Evolutionary conservation across 495 filamentous ascomycete genomes (phyloP).

Genomic region (Daldinia concentrica): DNA sequence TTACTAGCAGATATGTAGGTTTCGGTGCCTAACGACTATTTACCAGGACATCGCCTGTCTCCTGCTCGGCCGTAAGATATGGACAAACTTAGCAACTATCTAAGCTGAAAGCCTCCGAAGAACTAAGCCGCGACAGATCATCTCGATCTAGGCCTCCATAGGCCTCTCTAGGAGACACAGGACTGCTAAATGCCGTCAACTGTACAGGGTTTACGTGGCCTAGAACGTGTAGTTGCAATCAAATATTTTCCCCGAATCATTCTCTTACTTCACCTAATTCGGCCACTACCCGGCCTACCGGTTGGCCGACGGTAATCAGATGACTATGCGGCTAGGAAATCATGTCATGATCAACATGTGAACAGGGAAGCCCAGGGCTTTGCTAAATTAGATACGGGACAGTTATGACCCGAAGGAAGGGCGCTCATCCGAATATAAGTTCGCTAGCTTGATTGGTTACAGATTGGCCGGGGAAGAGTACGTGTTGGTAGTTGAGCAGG

Average conservation of each 20-base stretch:
- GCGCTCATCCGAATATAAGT: conserved; percentile 15
- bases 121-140: conserved; percentile 22
- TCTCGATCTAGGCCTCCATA: conserved; percentile 40
- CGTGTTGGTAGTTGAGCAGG: neutral
- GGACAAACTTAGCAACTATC: conserved; percentile 36
- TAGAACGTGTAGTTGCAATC: conserved; percentile 35
- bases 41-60: conserved; percentile 23
- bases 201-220: conserved; percentile 44
- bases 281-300: conserved; percentile 34
- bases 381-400: conserved; percentile 37
- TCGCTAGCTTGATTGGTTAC: conserved; percentile 13
- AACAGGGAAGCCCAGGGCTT: conserved; percentile 30
- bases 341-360: conserved; percentile 39
- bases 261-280: conserved; percentile 36
- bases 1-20: conserved; percentile 12
- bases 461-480: neutral
- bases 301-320: conserved; percentile 27
- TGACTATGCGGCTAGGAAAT: conserved; percentile 29
- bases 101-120: conserved; percentile 18
- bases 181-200: conserved; percentile 40
- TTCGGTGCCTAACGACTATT: conserved; percentile 11
- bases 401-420: conserved; percentile 18
- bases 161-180: conserved; percentile 36
- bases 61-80: conserved; percentile 42
- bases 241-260: conserved; percentile 27